phyloP scores from a whole-genome alignment of 176 grass and related monocot species.

The Lolium multiflorum region DNA sequence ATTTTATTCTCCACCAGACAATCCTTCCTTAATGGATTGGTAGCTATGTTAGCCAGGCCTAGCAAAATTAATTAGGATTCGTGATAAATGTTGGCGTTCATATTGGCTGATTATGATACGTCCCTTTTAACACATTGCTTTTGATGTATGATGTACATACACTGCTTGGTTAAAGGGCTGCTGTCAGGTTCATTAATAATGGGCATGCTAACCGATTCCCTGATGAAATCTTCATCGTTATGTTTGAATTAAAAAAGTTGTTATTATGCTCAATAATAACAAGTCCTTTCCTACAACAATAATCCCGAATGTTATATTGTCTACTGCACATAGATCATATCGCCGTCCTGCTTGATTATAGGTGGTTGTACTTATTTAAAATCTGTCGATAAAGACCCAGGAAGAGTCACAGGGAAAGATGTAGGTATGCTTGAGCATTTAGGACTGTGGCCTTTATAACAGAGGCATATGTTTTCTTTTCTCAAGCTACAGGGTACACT shows the following conservation, averaged over 20 bases:
- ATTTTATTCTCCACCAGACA: neutral
- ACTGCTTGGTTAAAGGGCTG: neutral
- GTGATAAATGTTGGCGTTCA: conserved; percentile 4
- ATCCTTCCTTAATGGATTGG: neutral
- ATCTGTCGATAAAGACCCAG: neutral
- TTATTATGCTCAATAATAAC: neutral
- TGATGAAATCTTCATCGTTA: neutral
- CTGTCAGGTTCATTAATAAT: neutral
- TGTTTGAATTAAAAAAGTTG: neutral
- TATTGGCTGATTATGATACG: neutral
- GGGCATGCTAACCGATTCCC: neutral
- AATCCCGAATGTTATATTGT: neutral
- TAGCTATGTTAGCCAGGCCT: neutral
- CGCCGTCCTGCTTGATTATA: neutral
- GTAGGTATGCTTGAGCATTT: neutral
- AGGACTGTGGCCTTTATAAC: neutral
- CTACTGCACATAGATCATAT: neutral
- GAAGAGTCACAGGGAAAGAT: neutral
- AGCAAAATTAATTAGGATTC: neutral
- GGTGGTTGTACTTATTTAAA: neutral
- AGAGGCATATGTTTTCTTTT: neutral
- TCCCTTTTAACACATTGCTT: neutral
- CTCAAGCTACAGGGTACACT: neutral
- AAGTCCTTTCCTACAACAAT: conserved; percentile 1
- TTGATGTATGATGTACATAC: neutral